Percentiles rank a stretch among this genome's conserved stretches.
Conservation (phyloP, 2,329 filamentous ascomycete genomes). For the Fusarium mexicanum region DNA sequence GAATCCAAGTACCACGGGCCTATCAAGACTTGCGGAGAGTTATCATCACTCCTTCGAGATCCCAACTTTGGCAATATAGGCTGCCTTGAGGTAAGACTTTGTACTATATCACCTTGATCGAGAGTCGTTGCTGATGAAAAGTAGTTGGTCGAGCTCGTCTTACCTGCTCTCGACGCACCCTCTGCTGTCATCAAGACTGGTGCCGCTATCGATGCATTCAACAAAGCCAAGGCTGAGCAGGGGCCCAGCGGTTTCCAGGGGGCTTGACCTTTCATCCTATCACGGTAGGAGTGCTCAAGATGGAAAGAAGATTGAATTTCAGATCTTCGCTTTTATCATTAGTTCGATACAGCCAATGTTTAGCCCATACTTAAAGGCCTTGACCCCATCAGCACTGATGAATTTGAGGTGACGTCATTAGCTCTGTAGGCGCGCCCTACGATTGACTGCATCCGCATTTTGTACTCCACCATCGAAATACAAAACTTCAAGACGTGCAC, state of each 20-base stretch:
- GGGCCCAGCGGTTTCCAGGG: background rate
- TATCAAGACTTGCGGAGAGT: background rate
- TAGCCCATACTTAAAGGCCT: too few relatives aligned
- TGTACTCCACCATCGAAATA: background rate
- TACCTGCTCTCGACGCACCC: background rate
- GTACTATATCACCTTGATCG: too few relatives aligned
- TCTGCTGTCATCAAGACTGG: slow-evolving; percentile 1
- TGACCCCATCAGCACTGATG: background rate
- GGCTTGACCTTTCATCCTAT: background rate
- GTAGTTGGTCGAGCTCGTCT: background rate
- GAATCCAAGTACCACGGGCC: background rate
- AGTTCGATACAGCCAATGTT: background rate
- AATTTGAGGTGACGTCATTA: background rate
- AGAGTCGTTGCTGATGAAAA: background rate
- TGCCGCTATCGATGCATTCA: background rate
- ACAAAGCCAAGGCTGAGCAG: background rate
- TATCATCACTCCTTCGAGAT: background rate
- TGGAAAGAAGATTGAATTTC: fast-evolving
- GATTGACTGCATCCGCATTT: background rate
- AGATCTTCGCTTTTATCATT: too few relatives aligned
- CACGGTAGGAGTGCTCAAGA: fast-evolving
- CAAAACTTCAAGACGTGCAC: background rate
- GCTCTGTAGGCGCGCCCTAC: background rate
- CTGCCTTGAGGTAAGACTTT: background rate
- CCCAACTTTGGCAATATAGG: background rate